Conservation (phyloP, 148 eudicot species). For the Rhododendron williamsianum region DNA sequence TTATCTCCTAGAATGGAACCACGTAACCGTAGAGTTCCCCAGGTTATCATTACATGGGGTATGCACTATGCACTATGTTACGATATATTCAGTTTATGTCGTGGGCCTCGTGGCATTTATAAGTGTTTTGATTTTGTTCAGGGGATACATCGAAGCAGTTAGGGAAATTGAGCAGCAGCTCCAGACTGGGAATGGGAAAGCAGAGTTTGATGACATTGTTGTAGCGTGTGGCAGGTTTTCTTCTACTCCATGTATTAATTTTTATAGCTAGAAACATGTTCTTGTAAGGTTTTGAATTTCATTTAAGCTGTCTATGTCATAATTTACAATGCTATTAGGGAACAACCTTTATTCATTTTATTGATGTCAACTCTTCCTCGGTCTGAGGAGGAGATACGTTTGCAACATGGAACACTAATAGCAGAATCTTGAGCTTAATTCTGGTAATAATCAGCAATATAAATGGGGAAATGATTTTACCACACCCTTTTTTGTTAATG, state of each 20-base stretch:
- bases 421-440: neutral
- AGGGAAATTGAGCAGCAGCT: constrained; percentile 86
- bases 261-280: neutral
- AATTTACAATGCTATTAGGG: neutral
- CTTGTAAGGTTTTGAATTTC: neutral
- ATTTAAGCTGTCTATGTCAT: neutral
- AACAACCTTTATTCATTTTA: neutral
- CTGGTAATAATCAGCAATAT: neutral
- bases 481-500: too few species aligned
- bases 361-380: neutral
- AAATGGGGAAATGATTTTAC: too few species aligned
- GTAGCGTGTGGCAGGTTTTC: constrained; percentile 95
- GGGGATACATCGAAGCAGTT: constrained; percentile 95
- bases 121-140: constrained; percentile 20
- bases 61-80: neutral
- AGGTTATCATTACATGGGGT: neutral
- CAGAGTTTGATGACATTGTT: constrained; percentile 82
- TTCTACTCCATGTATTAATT: constrained; percentile 7
- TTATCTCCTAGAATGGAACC: neutral
- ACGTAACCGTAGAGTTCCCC: neutral
- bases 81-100: neutral
- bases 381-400: neutral
- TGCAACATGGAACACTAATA: neutral
- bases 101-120: neutral
- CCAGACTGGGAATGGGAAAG: constrained; percentile 20